phyloP scores from a whole-genome alignment of 2,329 filamentous ascomycete genomes.

The Cytospora mali region DNA sequence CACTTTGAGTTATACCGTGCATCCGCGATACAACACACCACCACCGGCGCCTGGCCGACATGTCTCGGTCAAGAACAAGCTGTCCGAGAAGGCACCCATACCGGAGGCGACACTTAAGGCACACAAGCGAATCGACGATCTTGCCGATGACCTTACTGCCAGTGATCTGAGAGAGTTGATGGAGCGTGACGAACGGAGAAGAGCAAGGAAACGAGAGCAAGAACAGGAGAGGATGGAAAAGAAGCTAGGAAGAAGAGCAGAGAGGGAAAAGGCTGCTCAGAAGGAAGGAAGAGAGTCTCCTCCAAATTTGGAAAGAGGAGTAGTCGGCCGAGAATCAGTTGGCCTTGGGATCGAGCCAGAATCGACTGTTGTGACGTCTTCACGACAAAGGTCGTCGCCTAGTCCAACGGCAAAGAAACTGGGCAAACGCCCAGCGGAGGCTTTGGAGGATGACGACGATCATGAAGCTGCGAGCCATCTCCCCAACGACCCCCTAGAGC shows the following conservation, averaged over 20 bases:
- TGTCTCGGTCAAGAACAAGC: slow-evolving; percentile 37
- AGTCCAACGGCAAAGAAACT: slow-evolving; percentile 32
- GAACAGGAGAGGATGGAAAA: slow-evolving; percentile 70
- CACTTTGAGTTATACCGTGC: slow-evolving; percentile 73
- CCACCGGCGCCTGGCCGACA: slow-evolving; percentile 19
- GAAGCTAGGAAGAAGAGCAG: slow-evolving; percentile 66
- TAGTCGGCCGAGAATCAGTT: slow-evolving; percentile 59
- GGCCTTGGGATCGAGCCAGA: slow-evolving; percentile 60
- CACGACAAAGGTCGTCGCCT: slow-evolving; percentile 51
- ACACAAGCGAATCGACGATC: slow-evolving; percentile 65
- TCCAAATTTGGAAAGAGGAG: slow-evolving; percentile 61
- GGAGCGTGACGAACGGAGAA: slow-evolving; percentile 82
- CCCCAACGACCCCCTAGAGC: slow-evolving; percentile 30
- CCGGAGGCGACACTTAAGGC: slow-evolving; percentile 63
- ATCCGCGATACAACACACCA: slow-evolving; percentile 57
- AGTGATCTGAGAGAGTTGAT: slow-evolving; percentile 83
- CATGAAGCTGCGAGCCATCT: slow-evolving; percentile 25
- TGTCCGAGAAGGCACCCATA: slow-evolving; percentile 55
- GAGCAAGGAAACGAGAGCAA: slow-evolving; percentile 70
- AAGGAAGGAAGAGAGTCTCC: slow-evolving; percentile 57
- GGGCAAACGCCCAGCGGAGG: slow-evolving; percentile 35
- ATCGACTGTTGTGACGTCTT: slow-evolving; percentile 59
- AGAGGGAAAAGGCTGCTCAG: slow-evolving; percentile 64
- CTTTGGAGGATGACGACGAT: slow-evolving; percentile 25
- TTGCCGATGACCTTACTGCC: slow-evolving; percentile 85